Base-by-base conservation (phyloP, 495 filamentous ascomycete species). In the Lophium mytilinum region DNA sequence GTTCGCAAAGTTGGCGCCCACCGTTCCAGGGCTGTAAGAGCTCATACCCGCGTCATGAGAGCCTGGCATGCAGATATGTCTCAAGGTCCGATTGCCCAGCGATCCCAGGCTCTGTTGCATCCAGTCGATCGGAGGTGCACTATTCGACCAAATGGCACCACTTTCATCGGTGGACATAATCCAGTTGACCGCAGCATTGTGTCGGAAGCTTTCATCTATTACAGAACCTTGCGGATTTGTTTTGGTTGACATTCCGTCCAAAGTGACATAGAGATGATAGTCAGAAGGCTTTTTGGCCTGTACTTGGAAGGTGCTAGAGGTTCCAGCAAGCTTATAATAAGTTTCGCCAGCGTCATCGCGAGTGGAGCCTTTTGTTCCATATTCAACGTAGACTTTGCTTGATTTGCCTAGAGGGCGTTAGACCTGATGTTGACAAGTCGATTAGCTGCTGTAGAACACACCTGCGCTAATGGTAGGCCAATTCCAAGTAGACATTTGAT, bases 41-140 rank as follows among this genome's bases (percentile, higher is more conserved):
- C 34, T 52, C 60, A 66, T 66, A 8, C 63, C 63, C 10, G 63
- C 59, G 43, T 66, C 63, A 33, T 66, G 63, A n/a, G 48, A 53
- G 0, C 63, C 63, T 9, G 63, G 63, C 60, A 66, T 66, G 35
- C 42, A 53, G 35, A 66, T 62, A 3, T 63, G 52, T 35, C 57
- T 56, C 3, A 66, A 55, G 14, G 55, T 62, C 24, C 59, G 57
- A 37, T 63, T 60, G 5, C 56, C 53, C 1, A 66, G 14, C 1
- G 55, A 57, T 17, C 58, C 63, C 10, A 66, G 14, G 36, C 54
- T 60, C 39, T 60, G 59, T 36, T 62, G 59, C 63, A 66, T 66
- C 63, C 63, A 66, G 41, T 66, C 60, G 10, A 46, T 46, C 24
- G 42, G 49, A 18, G 45, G 33, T 9, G 54, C 51, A 35, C 24